Percentiles rank a stretch among this genome's conserved stretches.
Conservation (phyloP, 495 filamentous ascomycete species). For the Trichoderma reesei region DNA sequence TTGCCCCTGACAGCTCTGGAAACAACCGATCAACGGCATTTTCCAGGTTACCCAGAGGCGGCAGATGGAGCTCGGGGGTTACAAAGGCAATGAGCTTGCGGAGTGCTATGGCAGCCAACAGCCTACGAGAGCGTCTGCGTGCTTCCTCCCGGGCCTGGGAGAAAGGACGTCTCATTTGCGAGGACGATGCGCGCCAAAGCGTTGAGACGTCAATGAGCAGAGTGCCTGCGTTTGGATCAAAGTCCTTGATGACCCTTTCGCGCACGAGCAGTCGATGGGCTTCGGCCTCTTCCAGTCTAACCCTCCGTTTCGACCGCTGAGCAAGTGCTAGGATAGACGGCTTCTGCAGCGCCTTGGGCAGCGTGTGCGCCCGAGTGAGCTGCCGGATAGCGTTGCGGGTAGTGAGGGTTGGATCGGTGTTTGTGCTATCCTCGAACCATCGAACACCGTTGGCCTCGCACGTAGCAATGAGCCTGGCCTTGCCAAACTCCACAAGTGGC, state of each 20-base stretch:
- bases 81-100: constrained; percentile 30
- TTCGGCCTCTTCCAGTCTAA: constrained; percentile 25
- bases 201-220: constrained; percentile 21
- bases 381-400: constrained; percentile 69
- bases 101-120: constrained; percentile 30
- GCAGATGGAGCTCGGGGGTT: constrained; percentile 26
- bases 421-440: constrained; percentile 85
- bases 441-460: constrained; percentile 52
- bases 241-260: constrained; percentile 24
- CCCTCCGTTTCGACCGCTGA: constrained; percentile 24
- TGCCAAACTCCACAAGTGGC: constrained; percentile 65
- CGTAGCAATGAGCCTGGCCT: constrained; percentile 60
- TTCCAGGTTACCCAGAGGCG: constrained; percentile 22
- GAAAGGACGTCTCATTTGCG: constrained; percentile 14
- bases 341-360: constrained; percentile 63
- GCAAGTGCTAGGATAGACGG: constrained; percentile 51
- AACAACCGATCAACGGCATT: constrained; percentile 25
- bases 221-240: constrained; percentile 33
- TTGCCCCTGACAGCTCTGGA: constrained; percentile 17
- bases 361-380: constrained; percentile 42
- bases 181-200: background rate
- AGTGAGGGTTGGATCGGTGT: constrained; percentile 67
- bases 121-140: constrained; percentile 24
- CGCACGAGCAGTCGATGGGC: constrained; percentile 23
- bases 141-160: constrained; percentile 16